A percentile compares a stretch with the other conserved stretches of the same genome.
These are phyloP conservation scores for Suhomyces atakaporum DNA, from an alignment of 1,139 yeast genomes.

Conservation along the genomic window DNA sequence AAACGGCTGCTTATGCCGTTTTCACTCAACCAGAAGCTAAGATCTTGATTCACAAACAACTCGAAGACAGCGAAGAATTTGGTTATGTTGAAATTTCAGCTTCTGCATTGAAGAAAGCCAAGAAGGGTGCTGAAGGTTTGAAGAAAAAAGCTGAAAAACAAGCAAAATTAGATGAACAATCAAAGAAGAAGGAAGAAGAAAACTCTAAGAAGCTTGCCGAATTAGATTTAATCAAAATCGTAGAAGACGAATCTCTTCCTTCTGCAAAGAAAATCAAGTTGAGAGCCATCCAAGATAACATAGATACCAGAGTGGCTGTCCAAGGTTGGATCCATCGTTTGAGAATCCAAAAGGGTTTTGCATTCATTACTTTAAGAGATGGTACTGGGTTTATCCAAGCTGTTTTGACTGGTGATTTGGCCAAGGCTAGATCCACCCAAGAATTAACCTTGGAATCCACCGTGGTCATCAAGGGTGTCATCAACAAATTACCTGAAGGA, in stretches of 20 bases:
- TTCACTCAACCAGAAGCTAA: conserved; percentile 60
- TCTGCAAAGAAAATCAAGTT: conserved; percentile 70
- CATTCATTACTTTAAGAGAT: conserved; percentile 89
- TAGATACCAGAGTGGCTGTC: conserved; percentile 68
- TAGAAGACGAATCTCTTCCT: conserved; percentile 73
- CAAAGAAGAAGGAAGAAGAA: conserved; percentile 62
- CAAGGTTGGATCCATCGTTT: conserved; percentile 97
- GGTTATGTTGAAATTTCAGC: conserved; percentile 82
- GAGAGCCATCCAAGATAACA: conserved; percentile 48
- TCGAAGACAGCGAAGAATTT: conserved; percentile 54
- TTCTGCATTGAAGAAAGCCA: conserved; percentile 92
- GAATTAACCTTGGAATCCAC: conserved; percentile 89
- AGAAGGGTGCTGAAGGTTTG: conserved; percentile 91
- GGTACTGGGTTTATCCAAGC: conserved; percentile 91
- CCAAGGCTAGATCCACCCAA: conserved; percentile 82
- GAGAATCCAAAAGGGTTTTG: conserved; percentile 89
- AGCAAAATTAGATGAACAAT: conserved; percentile 61
- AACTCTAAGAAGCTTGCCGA: conserved; percentile 75
- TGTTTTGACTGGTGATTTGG: conserved; percentile 87
- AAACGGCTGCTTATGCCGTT: conserved; percentile 83
- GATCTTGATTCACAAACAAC: conserved; percentile 64
- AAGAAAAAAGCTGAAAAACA: conserved; percentile 89
- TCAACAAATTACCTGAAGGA: conserved; percentile 89
- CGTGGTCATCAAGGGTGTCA: conserved; percentile 73
- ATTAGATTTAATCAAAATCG: conserved; percentile 67